These are phyloP conservation scores for Bacidia gigantensis DNA, from an alignment of 495 filamentous ascomycete species.

Conservation along the genomic window DNA sequence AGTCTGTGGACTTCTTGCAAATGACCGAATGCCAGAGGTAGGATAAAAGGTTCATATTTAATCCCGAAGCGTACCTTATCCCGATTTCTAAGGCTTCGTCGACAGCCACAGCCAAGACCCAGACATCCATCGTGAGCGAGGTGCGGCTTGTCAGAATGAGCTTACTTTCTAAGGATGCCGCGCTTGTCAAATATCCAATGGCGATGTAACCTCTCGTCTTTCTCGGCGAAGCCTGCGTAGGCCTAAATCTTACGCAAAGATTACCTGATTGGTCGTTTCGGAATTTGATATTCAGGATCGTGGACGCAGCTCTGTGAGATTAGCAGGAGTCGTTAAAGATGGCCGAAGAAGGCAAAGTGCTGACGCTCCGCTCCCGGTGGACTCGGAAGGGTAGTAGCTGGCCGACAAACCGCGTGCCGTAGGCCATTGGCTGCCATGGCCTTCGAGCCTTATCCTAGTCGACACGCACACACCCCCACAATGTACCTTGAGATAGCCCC, in stretches of 20 bases:
- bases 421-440: not conserved
- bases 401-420: slow-evolving; percentile 1
- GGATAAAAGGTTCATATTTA: too few relatives aligned
- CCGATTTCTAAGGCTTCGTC: not conserved
- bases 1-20: too few relatives aligned
- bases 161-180: not conserved
- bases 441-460: not conserved
- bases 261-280: not conserved
- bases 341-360: slow-evolving; percentile 1
- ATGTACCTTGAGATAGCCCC: not conserved
- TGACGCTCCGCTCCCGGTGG: slow-evolving; percentile 4
- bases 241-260: not conserved
- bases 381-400: slow-evolving; percentile 3
- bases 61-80: not conserved
- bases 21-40: too few relatives aligned
- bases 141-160: not conserved
- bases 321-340: slow-evolving; percentile 1
- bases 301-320: not conserved
- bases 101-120: not conserved
- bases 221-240: not conserved
- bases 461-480: not conserved
- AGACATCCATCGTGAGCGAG: not conserved
- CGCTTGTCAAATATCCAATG: not conserved
- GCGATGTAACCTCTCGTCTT: not conserved
- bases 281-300: not conserved